Evolutionary conservation across 345 rosid genomes (phyloP), one percentile per base, ranked within the genome.

Genomic region (Dipteronia sinensis): DNA sequence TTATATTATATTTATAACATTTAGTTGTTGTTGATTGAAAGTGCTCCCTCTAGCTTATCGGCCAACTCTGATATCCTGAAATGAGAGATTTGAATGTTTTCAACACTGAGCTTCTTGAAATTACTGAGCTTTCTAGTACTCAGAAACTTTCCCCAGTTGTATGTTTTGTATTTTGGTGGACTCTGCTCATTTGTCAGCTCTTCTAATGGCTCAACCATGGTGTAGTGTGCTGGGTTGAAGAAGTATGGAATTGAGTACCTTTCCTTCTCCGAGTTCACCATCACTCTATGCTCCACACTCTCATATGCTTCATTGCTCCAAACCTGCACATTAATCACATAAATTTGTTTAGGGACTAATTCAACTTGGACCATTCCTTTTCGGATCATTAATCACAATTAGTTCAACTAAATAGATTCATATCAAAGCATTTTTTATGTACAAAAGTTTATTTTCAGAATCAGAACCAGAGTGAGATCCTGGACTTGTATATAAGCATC

Each of bases 221-320:
- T 81, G 73, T 87, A 51, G 34, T 89, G 89, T 2, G 85, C 79
- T 0, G 92, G 93, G 78, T 80, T 79, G 65, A 92, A 88, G 89
- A 94, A 88, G 80, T 85, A 86, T 0, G 95, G 93, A 46, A 91
- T 75, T 0, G 93, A 90, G 76, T 82, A 89, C 70, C 93, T 88
- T 76, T 92, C 91, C 82, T 77, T 90, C 77, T 83, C 73, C 1
- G 87, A 67, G 76, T 92, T 92, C 82, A 87, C 93, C 38, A 85
- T 81, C 67, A 87, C 97, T 73, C 88, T 89, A 65, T 94, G 97
- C 85, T 94, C 95, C 66, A 87, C 88, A 80, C 94, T 94, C 87
- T 87, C 82, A 47, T 89, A 92, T 42, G 34, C 61, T 13, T 89
- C 93, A 70, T 94, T 92, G 82, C 86, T 88, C 97, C 97, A 94